phyloP scores from a whole-genome alignment of 2,329 filamentous ascomycete species.

The Botrytis hyacinthi region DNA sequence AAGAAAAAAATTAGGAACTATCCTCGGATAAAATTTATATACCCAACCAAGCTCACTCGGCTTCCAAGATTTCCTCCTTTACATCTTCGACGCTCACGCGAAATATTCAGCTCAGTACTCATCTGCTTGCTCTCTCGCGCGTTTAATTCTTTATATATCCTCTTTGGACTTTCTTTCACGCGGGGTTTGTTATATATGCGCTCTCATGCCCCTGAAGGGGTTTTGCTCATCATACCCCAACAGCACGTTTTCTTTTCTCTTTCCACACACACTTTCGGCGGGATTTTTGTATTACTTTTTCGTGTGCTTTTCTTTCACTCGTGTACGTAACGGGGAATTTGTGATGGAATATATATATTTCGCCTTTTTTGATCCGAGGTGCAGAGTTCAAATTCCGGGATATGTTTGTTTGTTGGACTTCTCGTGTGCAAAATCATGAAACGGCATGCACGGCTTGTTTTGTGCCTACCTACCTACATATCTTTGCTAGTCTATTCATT shows the following conservation, averaged over 20 bases:
- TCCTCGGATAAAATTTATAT: slow-evolving; percentile 17
- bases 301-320: neutral
- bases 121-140: slow-evolving; percentile 6
- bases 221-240: slow-evolving; percentile 3
- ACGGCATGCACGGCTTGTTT: slow-evolving; percentile 7
- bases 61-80: neutral
- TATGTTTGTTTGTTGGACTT: neutral
- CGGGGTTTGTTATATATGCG: neutral
- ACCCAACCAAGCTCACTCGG: slow-evolving; percentile 10
- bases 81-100: slow-evolving; percentile 20
- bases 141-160: neutral
- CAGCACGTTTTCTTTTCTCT: slow-evolving; percentile 16
- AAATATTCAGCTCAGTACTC: slow-evolving; percentile 1
- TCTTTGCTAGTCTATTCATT: slow-evolving; percentile 2
- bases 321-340: neutral
- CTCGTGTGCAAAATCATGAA: neutral
- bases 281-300: neutral
- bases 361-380: neutral
- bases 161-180: neutral
- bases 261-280: neutral
- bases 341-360: neutral
- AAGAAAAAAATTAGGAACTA: neutral
- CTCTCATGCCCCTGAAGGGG: neutral
- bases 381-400: neutral
- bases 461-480: neutral